Percentiles rank a stretch among this genome's conserved stretches.
phyloP scores from a whole-genome alignment of 1,284 basidiomycete species.

The Inonotus obliquus region DNA sequence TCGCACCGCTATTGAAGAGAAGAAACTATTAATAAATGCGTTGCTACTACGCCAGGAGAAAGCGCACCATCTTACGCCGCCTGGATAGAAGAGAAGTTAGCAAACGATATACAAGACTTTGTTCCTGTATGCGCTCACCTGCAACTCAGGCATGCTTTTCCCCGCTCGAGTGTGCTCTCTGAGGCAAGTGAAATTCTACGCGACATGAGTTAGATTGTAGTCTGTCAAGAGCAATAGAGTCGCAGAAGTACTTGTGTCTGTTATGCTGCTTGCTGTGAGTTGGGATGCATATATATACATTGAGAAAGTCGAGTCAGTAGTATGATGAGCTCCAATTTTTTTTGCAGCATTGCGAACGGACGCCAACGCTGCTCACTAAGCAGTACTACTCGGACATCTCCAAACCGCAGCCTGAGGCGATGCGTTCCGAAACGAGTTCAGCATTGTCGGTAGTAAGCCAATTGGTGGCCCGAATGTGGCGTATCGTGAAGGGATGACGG shows the following conservation, averaged over 20 bases:
- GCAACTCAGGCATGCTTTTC: slow-evolving; percentile 27
- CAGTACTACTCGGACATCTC: too few species aligned
- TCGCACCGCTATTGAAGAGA: slow-evolving; percentile 36
- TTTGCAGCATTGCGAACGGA: too few species aligned
- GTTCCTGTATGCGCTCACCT: slow-evolving; percentile 21
- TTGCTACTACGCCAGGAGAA: background rate
- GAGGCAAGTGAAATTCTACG: background rate
- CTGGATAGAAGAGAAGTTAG: slow-evolving; percentile 21
- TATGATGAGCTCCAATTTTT: too few species aligned
- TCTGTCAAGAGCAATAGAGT: background rate
- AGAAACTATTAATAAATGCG: background rate
- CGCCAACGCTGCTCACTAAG: too few species aligned
- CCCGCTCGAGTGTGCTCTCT: slow-evolving; percentile 13
- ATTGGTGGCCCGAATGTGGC: too few species aligned
- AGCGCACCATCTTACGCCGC: slow-evolving; percentile 37
- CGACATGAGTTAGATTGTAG: background rate
- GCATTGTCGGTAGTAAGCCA: too few species aligned
- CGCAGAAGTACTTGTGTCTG: background rate
- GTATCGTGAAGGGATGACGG: too few species aligned
- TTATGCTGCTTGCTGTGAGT: background rate
- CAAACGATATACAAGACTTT: background rate
- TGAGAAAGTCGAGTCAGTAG: background rate
- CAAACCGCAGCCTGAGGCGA: too few species aligned
- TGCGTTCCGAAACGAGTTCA: too few species aligned
- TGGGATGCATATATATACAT: background rate